Evolutionary conservation across 2,329 filamentous ascomycete genomes (phyloP), one percentile per base, ranked within the genome.

Genomic region (Hypoxylon sp.): DNA sequence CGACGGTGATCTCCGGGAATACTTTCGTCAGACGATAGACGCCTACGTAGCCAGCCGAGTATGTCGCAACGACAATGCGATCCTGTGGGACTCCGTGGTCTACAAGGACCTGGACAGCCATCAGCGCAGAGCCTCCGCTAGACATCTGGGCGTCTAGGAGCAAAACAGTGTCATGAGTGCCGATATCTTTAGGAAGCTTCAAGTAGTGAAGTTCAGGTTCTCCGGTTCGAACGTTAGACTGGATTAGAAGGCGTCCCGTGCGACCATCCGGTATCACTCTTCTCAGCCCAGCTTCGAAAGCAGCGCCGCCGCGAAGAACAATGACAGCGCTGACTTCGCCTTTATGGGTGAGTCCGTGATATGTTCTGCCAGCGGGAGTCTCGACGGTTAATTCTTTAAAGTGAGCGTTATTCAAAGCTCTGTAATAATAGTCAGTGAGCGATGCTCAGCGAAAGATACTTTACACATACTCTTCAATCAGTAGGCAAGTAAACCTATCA

Each of bases 61-160:
- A 98, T 2, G 95, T 97, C 42, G 97, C 94, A 78, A 98, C 91
- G 35, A 98, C 93, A 71, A 99, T 97, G 71, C 87, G 91, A 50
- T 93, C 88, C 77, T 96, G 91, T 5, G 88, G 83, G 6, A 98
- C 94, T 10, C 96, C 96, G 76, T 98, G 94, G 79, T 99, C 96
- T 15, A 97, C 89, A 58, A 99, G 83, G n/a, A 98, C 93, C 76
- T 96, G 92, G 46, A 98, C 94, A 0, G 96, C 94, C 96, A 99
- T 99, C 64, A 99, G 83, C 0, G 88, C 89, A 15, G 89, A 88
- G 37, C 94, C 95, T 47, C 96, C 96, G 68, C 91, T 94, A 27
- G 93, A 93, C 92, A 98, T 98, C 78, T 99, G 96, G 13, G 94
- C 91, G 79, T 98, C 96, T 19, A 98, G 84, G 6, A 99, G 84